Evolutionary conservation across 306 rosid species (phyloP).

Genomic region (Alnus glutinosa): DNA sequence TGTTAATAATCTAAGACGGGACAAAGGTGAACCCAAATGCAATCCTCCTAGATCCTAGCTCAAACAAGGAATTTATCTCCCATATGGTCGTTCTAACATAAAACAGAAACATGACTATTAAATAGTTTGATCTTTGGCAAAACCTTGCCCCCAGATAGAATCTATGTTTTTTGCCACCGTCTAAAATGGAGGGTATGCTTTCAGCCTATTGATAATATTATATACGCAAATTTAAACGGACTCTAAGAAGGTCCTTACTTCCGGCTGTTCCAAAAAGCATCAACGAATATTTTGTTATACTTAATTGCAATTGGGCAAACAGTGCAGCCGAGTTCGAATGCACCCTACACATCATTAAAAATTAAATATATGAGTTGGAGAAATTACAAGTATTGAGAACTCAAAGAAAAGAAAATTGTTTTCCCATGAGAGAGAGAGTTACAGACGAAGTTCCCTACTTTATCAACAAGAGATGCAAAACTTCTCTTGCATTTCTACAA

Average conservation of each 20-base stretch:
- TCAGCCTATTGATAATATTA: neutral
- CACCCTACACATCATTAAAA: constrained; percentile 65
- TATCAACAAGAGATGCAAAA: neutral
- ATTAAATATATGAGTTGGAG: constrained; percentile 21
- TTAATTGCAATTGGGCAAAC: constrained; percentile 96
- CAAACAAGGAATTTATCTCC: constrained; percentile 6
- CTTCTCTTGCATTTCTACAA: constrained; percentile 3
- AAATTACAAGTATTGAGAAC: constrained; percentile 15
- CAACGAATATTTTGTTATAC: constrained; percentile 95
- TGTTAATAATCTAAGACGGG: neutral
- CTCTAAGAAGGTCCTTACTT: constrained; percentile 61
- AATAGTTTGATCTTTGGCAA: neutral
- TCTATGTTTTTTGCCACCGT: neutral
- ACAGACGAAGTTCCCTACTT: neutral
- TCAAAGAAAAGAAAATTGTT: neutral
- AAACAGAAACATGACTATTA: neutral
- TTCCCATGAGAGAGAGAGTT: neutral
- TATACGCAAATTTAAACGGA: neutral
- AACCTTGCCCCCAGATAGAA: neutral
- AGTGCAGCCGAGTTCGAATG: constrained; percentile 92
- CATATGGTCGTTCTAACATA: neutral
- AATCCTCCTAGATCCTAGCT: neutral
- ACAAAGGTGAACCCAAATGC: neutral
- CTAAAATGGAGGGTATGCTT: neutral
- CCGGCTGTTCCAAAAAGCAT: constrained; percentile 98